phyloP scores from a whole-genome alignment of 2,329 filamentous ascomycete genomes.

The Acarospora socialis region DNA sequence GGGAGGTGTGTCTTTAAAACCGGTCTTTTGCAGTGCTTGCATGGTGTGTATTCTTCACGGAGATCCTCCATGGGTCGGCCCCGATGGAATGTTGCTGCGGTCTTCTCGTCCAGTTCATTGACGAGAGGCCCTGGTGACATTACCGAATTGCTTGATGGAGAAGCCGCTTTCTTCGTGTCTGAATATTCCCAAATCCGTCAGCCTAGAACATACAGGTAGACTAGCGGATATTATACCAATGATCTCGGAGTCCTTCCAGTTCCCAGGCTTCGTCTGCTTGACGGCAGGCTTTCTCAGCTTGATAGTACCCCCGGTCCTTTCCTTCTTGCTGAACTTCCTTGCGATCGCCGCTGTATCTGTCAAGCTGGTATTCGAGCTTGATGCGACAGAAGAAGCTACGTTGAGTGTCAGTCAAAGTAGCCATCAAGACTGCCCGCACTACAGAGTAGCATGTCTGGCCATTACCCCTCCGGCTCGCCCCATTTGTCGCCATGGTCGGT shows the following conservation, averaged over 20 bases:
- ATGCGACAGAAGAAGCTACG: constrained; percentile 9
- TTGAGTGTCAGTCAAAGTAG: background rate
- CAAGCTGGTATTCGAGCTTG: constrained; percentile 12
- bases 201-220: background rate
- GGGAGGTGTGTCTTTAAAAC: constrained; percentile 2
- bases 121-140: constrained; percentile 10
- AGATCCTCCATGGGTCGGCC: constrained; percentile 5
- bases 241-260: constrained; percentile 19
- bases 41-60: constrained; percentile 3
- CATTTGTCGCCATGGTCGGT: constrained; percentile 13
- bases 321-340: constrained; percentile 11
- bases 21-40: constrained; percentile 12
- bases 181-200: background rate
- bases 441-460: background rate
- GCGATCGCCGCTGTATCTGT: constrained; percentile 5
- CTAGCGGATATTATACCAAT: constrained; percentile 6
- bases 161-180: constrained; percentile 6
- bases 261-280: constrained; percentile 45
- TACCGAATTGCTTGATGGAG: constrained; percentile 11
- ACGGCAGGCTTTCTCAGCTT: constrained; percentile 45
- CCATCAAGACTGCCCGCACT: background rate
- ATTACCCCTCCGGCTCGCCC: constrained; percentile 12
- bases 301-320: constrained; percentile 11
- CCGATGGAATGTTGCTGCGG: background rate
- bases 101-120: constrained; percentile 7